Conservation (phyloP, 1,284 basidiomycete genomes). For the Ustilago hordei region DNA sequence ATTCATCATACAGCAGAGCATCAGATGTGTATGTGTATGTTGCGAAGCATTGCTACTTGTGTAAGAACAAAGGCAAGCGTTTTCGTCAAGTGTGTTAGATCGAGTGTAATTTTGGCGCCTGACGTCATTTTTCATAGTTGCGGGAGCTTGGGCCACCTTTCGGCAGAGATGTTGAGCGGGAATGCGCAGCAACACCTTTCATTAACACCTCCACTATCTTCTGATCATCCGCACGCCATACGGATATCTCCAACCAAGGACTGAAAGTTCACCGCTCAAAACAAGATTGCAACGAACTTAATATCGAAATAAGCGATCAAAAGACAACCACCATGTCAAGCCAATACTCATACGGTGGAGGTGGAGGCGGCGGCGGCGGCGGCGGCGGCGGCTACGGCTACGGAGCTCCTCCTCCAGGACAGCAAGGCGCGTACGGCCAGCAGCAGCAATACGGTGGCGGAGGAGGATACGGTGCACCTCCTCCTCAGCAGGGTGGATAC, state of each 20-base stretch:
- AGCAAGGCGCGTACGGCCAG: slow-evolving; percentile 37
- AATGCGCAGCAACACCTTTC: background rate
- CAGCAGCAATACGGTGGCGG: slow-evolving; percentile 41
- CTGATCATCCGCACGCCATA: background rate
- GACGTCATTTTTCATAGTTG: slow-evolving; percentile 3
- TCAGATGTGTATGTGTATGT: background rate
- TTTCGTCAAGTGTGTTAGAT: background rate
- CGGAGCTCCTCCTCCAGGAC: slow-evolving; percentile 44
- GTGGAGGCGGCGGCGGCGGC: slow-evolving; percentile 19
- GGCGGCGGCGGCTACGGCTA: slow-evolving; percentile 30
- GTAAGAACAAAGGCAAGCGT: too few species aligned
- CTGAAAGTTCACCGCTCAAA: background rate
- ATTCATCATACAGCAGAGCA: background rate
- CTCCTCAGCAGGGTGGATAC: slow-evolving; percentile 37
- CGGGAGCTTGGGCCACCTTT: slow-evolving; percentile 4
- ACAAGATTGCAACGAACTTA: background rate
- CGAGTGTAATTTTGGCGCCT: background rate
- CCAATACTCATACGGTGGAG: slow-evolving; percentile 53
- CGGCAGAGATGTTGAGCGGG: background rate
- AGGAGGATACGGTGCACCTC: slow-evolving; percentile 26
- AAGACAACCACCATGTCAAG: slow-evolving; percentile 31
- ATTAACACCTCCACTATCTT: background rate
- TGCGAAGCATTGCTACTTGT: background rate
- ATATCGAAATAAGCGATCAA: background rate
- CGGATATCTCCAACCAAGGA: background rate